A percentile compares a stretch with the other conserved stretches of the same genome.
Evolutionary conservation across 352 stramenopile species (phyloP).

Genomic region (Nothophytophthora sp.): DNA sequence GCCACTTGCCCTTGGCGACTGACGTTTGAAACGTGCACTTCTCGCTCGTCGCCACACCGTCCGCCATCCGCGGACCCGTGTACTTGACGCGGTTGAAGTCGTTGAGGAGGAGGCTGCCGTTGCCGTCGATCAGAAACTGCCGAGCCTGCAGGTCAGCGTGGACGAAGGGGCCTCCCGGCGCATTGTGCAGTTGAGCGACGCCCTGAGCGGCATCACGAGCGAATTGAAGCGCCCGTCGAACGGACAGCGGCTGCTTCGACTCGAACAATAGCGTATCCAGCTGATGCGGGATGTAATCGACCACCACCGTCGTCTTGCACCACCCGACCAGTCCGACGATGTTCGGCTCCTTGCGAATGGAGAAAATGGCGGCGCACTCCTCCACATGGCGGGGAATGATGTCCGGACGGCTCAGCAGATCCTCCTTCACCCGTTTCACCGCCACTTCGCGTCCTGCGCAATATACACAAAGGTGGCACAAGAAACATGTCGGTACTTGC

Average conservation of each 20-base stretch:
- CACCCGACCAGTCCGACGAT: constrained; percentile 73
- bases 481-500: background rate
- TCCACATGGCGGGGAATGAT: constrained; percentile 78
- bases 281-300: constrained; percentile 69
- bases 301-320: constrained; percentile 77
- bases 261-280: constrained; percentile 69
- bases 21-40: constrained; percentile 65
- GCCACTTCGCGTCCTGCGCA: constrained; percentile 51
- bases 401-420: constrained; percentile 48
- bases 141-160: constrained; percentile 81
- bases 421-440: constrained; percentile 70
- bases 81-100: constrained; percentile 87
- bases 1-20: constrained; percentile 81
- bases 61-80: constrained; percentile 37
- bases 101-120: constrained; percentile 65
- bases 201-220: constrained; percentile 57
- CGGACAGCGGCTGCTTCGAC: constrained; percentile 35
- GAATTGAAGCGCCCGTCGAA: constrained; percentile 49
- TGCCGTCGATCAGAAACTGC: constrained; percentile 73
- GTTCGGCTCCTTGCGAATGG: constrained; percentile 66
- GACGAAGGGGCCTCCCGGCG: constrained; percentile 63
- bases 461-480: background rate
- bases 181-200: constrained; percentile 67
- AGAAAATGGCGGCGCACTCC: constrained; percentile 68
- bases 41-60: constrained; percentile 32